Percentiles rank a stretch among this genome's conserved stretches.
Conservation (phyloP, 306 rosid genomes). For the Ochetophila trinervis region DNA sequence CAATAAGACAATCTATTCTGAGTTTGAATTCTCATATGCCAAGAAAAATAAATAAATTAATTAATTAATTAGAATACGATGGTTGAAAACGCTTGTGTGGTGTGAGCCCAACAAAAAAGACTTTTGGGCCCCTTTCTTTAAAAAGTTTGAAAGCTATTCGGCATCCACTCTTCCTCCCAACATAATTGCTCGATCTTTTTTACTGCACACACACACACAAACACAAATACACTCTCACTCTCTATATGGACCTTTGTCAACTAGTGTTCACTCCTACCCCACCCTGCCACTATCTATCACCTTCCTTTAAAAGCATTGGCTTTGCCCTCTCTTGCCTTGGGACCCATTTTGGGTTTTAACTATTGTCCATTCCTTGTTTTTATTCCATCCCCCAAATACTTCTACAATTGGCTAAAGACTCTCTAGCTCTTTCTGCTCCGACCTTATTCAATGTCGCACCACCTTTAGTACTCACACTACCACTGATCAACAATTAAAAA, state of each 20-base stretch:
- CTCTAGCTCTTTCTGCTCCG: not conserved
- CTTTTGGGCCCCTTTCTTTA: slow-evolving; percentile 6
- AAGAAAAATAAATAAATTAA: not conserved
- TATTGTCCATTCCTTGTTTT: slow-evolving; percentile 2
- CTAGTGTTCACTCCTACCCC: slow-evolving; percentile 6
- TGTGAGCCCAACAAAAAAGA: slow-evolving; percentile 13
- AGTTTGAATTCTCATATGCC: no score
- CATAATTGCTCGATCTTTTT: slow-evolving; percentile 2
- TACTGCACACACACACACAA: not conserved
- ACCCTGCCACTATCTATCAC: not conserved
- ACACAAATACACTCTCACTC: not conserved
- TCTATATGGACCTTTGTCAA: not conserved
- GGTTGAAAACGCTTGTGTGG: not conserved
- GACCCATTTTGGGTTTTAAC: not conserved
- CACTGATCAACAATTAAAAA: no score
- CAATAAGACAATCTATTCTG: no score
- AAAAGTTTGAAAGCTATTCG: slow-evolving; percentile 15
- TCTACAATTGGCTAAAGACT: not conserved
- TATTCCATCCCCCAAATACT: not conserved
- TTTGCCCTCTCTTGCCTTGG: not conserved
- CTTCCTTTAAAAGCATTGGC: slow-evolving; percentile 20
- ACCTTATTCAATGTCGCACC: no score
- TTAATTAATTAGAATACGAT: slow-evolving; percentile 10
- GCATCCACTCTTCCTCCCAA: slow-evolving; percentile 9
- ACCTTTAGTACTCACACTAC: no score